Base-by-base conservation (phyloP, 2,329 filamentous ascomycete species). In the Colletotrichum siamense region DNA sequence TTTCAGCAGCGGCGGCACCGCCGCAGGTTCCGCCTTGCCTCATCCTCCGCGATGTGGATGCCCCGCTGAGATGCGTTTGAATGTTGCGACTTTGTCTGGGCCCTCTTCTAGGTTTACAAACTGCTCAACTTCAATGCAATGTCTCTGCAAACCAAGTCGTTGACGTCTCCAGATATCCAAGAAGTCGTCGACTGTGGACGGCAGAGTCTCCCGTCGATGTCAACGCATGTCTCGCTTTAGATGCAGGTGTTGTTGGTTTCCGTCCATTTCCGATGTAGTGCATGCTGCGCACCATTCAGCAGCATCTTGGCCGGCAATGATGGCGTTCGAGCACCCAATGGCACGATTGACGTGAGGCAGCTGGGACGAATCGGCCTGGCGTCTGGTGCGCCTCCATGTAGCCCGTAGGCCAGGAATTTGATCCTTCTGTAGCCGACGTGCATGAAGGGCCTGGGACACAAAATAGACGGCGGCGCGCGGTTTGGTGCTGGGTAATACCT, bases 21-120 rank as follows among this genome's bases (percentile, higher is more conserved):
- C 65, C 62, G 69, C 63, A 76, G 34, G 28, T 75, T 68, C 44
- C 57, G 64, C 73, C 73, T 75, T 44, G 64, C 73, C 73, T 75
- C 69, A 67, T 63, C 39, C 44, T 44, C 39, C 30, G 44, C 69
- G 69, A 55, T 52, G 28, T 30, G 63, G 34, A 68, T 68, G 26
- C 55, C 57, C 64, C 69, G 44, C 70, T 61, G 64, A 59, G 64
- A 62, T 72, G 69, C 63, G 30, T 73, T 67, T 69, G 59, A 44
- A 64, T 44, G 30, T 65, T 59, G 63, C 57, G 44, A 32, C 64
- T 49, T 18, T 59, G 71, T 59, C 70, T 57, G 34, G 73, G 44
- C 59, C 57, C 28, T 49, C 18, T 6, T 71, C 61, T 61, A 64
- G 26, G 69, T 71, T 73, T 24, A 24, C 55, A 32, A 59, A 36